These are phyloP conservation scores for Alternaria arbusti DNA, from an alignment of 2,329 filamentous ascomycete species.

Conservation along the genomic window DNA sequence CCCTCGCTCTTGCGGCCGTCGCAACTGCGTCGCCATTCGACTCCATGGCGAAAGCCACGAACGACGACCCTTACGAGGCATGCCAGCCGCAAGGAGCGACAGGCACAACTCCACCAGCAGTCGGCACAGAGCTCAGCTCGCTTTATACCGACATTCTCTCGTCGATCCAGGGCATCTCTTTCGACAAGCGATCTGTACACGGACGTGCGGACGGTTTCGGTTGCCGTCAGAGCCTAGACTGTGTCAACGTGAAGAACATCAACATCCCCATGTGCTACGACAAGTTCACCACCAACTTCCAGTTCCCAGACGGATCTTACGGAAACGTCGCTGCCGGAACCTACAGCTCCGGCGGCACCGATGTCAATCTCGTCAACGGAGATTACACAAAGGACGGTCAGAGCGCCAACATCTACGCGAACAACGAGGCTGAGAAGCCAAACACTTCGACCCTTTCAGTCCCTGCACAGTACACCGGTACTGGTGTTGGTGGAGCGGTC, in stretches of 20 bases:
- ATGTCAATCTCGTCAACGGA: conserved; percentile 54
- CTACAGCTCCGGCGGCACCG: conserved; percentile 50
- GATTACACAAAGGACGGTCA: conserved; percentile 50
- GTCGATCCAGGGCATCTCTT: conserved; percentile 45
- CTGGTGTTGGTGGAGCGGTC: conserved; percentile 55
- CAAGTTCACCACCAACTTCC: conserved; percentile 59
- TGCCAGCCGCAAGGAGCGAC: conserved; percentile 48
- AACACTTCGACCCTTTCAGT: conserved; percentile 54
- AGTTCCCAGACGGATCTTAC: conserved; percentile 55
- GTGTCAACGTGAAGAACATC: conserved; percentile 50
- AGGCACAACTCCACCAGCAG: conserved; percentile 33
- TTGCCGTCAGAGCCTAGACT: conserved; percentile 48
- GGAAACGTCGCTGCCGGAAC: conserved; percentile 55
- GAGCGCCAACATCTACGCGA: conserved; percentile 55
- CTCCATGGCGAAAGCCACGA: conserved; percentile 25
- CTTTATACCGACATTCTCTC: conserved; percentile 45
- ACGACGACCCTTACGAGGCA: conserved; percentile 40
- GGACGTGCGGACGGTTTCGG: conserved; percentile 36
- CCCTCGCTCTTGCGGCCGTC: conserved; percentile 32
- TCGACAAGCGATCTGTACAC: conserved; percentile 35
- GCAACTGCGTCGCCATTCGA: conserved; percentile 31
- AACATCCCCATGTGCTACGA: conserved; percentile 60
- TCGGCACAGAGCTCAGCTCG: conserved; percentile 43
- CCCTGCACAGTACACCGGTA: conserved; percentile 55
- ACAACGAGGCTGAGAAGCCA: conserved; percentile 47